A percentile compares a stretch with the other conserved stretches of the same genome.
These are phyloP conservation scores for Aotearoamyces nothofagi DNA, from an alignment of 2,329 filamentous ascomycete species.

Conservation along the genomic window DNA sequence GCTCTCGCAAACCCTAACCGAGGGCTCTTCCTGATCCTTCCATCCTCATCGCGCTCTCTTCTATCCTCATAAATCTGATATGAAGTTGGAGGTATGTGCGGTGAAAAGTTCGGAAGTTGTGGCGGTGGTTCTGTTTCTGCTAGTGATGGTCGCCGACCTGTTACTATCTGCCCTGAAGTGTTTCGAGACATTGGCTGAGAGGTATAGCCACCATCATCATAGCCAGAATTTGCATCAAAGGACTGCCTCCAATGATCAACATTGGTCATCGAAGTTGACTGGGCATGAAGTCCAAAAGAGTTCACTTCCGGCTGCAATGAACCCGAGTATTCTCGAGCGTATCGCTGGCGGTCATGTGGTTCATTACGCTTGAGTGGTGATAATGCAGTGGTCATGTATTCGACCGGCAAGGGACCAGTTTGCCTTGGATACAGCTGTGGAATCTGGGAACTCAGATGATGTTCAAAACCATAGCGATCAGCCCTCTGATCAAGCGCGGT, in stretches of 20 bases:
- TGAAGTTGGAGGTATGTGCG: conserved; percentile 10
- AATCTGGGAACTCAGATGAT: too few species aligned
- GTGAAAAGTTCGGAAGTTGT: conserved; percentile 12
- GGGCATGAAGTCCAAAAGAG: background rate
- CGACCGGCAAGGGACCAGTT: conserved; percentile 11
- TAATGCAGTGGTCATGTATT: conserved; percentile 4
- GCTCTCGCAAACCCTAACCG: conserved; percentile 9
- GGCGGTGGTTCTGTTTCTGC: conserved; percentile 17
- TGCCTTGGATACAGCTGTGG: conserved; percentile 12
- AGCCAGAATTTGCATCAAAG: conserved; percentile 28
- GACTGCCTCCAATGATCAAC: conserved; percentile 21
- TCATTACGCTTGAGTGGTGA: conserved; percentile 4
- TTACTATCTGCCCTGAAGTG: conserved; percentile 19
- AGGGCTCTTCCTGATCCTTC: conserved; percentile 8
- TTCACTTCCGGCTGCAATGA: background rate
- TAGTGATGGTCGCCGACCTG: conserved; percentile 7
- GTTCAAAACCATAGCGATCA: too few species aligned
- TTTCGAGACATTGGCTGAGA: conserved; percentile 35
- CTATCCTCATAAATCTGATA: conserved; percentile 14
- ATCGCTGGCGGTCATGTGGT: too few species aligned
- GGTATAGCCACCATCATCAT: conserved; percentile 25
- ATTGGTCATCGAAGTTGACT: conserved; percentile 5
- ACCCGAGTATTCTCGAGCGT: background rate
- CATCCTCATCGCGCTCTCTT: conserved; percentile 2
- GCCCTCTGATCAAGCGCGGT: conserved; percentile 2